phyloP scores from a whole-genome alignment of 257 asterid species.

The Solanum pennellii region DNA sequence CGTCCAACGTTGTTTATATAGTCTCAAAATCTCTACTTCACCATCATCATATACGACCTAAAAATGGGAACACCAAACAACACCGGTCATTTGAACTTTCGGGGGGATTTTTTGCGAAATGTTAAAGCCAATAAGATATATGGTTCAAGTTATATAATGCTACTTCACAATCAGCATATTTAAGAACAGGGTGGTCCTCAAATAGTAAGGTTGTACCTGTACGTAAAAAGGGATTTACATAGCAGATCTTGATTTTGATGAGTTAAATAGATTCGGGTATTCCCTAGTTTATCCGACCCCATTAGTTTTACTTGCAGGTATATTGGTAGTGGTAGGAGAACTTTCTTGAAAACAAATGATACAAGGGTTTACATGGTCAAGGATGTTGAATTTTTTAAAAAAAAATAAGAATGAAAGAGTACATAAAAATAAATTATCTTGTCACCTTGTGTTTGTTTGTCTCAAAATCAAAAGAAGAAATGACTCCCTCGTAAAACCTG shows the following conservation, averaged over 20 bases:
- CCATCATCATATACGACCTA: slow-evolving; percentile 40
- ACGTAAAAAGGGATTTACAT: neutral
- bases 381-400: neutral
- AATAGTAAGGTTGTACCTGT: neutral
- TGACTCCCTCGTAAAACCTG: slow-evolving; percentile 46
- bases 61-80: slow-evolving; percentile 2
- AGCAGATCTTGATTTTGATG: neutral
- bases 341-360: neutral
- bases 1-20: slow-evolving; percentile 36
- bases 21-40: slow-evolving; percentile 30
- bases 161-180: neutral
- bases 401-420: neutral
- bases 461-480: slow-evolving; percentile 32
- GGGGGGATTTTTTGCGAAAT: neutral
- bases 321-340: neutral
- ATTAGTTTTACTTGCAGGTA: too few relatives aligned
- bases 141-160: neutral
- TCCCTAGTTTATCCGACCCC: neutral
- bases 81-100: neutral
- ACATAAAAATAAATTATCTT: neutral
- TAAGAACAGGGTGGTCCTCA: neutral
- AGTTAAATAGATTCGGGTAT: neutral
- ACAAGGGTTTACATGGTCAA: neutral
- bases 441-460: slow-evolving; percentile 39
- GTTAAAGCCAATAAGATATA: neutral